Base-by-base conservation (phyloP, 2,329 filamentous ascomycete species). In the Phoma sp. region DNA sequence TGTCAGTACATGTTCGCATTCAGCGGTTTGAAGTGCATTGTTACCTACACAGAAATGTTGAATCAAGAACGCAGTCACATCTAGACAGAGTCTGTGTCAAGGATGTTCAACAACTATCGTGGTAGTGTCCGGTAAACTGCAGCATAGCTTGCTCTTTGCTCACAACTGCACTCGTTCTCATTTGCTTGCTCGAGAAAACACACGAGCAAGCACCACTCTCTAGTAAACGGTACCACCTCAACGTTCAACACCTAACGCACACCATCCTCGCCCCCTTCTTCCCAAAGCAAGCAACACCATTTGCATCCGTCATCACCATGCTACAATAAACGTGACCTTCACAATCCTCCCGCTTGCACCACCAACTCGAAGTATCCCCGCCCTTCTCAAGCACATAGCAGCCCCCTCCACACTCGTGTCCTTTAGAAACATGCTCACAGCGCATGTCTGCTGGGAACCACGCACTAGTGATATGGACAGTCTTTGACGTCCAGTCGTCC, bases 341-440 rank as follows among this genome's bases (percentile, higher is more conserved):
- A 39, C 69, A 72, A 26, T 62, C 61, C 1, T 39, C 17, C 30
- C 58, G 50, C 29, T 38, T 47, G 23, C 68, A 71, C 6, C 25
- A 50, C 61, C 60, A 64, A 11, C 56, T 45, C 14, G 28, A 34
- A 23, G 46, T 20, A 2, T 55, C 33, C 0, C 63, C 67, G 5
- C 67, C 63, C 34, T 66, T 66, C 48, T 73, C 68, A 12, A 66
- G 42, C 9, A 72, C 53, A 57, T 72, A 72, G 37, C 69, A 73
- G 0, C 62, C 62, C 12, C 56, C 12, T 2, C 56, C 23, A 37
- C 68, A 73, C 4, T 14, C 25, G 4, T 21, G 53, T 3, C 7
- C 25, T 7, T 38, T 38, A 2, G 52, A 34, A 4, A 67, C 39
- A 50, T 72, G 68, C n/a, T 40, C 12, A 38, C 69, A 72, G 2